phyloP scores from a whole-genome alignment of 2,329 filamentous ascomycete species.

The Colletotrichum orbiculare region DNA sequence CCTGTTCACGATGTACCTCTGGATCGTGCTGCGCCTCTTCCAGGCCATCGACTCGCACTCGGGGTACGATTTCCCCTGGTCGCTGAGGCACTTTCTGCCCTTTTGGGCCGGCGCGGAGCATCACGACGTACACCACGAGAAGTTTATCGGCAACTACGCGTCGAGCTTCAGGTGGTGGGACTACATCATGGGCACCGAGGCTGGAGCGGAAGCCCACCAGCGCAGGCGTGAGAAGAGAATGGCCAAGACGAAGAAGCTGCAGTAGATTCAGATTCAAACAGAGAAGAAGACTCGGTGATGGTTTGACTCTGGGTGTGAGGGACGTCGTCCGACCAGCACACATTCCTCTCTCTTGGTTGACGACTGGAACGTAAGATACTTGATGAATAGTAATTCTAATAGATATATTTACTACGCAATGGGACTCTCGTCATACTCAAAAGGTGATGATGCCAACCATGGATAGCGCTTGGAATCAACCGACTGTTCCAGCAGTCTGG shows the following conservation, averaged over 20 bases:
- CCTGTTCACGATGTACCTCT: slow-evolving; percentile 96
- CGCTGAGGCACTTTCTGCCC: slow-evolving; percentile 91
- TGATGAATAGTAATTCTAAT: slow-evolving; percentile 11
- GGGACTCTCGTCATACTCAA: neutral
- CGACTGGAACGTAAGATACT: slow-evolving; percentile 1
- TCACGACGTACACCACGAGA: slow-evolving; percentile 97
- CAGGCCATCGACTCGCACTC: slow-evolving; percentile 98
- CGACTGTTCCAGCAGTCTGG: too few relatives aligned
- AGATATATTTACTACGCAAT: slow-evolving; percentile 10
- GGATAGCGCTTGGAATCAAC: too few relatives aligned
- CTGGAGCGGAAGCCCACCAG: slow-evolving; percentile 87
- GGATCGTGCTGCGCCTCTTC: slow-evolving; percentile 93
- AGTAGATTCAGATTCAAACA: slow-evolving; percentile 58
- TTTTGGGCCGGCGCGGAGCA: slow-evolving; percentile 98
- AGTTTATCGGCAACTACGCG: slow-evolving; percentile 97
- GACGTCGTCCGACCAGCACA: neutral
- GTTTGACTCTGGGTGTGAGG: neutral
- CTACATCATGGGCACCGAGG: slow-evolving; percentile 91
- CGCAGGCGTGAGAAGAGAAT: slow-evolving; percentile 82
- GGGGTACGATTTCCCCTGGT: slow-evolving; percentile 99
- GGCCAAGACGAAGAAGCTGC: slow-evolving; percentile 74
- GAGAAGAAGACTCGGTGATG: neutral
- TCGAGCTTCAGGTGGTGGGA: slow-evolving; percentile 99
- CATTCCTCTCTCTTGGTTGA: neutral
- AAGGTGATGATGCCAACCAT: too few relatives aligned